Conservation (phyloP, 768 basidiomycete genomes). For the Dentipellis sp. region DNA sequence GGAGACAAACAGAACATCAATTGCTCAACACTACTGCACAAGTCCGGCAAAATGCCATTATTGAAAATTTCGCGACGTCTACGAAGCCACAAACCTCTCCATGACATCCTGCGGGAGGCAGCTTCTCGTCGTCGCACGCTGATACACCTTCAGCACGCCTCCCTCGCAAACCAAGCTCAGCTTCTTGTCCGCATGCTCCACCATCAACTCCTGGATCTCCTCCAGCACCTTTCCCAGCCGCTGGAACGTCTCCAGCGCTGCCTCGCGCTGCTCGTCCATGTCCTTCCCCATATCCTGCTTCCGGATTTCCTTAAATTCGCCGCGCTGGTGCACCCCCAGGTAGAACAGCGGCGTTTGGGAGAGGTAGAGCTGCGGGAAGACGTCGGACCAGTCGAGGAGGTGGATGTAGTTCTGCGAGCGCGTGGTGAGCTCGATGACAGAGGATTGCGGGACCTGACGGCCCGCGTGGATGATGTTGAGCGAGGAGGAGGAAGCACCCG, state of each 20-base stretch:
- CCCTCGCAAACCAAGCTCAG: constrained; percentile 12
- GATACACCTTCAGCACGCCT: constrained; percentile 4
- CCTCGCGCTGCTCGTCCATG: neutral
- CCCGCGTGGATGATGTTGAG: constrained; percentile 23
- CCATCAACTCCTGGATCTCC: constrained; percentile 13
- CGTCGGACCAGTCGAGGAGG: constrained; percentile 46
- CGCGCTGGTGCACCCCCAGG: neutral
- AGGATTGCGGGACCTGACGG: constrained; percentile 7
- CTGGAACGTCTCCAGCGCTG: constrained; percentile 20
- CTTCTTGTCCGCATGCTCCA: constrained; percentile 9
- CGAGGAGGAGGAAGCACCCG: constrained; percentile 19
- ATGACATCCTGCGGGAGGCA: constrained; percentile 3
- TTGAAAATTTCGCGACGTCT: neutral
- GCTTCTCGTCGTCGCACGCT: neutral
- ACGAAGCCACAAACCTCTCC: neutral
- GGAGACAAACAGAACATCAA: neutral
- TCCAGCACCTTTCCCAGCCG: constrained; percentile 15
- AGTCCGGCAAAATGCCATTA: too few species aligned
- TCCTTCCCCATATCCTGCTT: neutral
- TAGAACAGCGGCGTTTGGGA: neutral
- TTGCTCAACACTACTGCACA: neutral
- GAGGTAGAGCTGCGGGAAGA: constrained; percentile 48
- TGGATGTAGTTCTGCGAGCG: constrained; percentile 10
- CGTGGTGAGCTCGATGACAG: constrained; percentile 26
- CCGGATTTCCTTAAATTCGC: neutral